A percentile compares a stretch with the other conserved stretches of the same genome.
These are phyloP conservation scores for Chenopodium suecicum DNA, from an alignment of 148 eudicot species.

Conservation along the genomic window DNA sequence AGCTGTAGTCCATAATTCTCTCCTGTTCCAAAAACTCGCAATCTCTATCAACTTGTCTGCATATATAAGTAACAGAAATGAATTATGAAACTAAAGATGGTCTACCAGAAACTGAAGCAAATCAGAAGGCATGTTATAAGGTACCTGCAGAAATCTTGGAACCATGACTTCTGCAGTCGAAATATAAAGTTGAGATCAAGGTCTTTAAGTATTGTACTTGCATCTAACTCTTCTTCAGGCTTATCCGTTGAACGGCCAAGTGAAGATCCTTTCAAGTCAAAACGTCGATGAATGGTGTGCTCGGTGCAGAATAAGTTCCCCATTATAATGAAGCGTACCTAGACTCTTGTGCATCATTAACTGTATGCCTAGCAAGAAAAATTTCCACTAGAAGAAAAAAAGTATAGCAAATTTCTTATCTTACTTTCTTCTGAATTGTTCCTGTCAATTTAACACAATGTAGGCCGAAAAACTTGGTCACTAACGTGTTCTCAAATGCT, in stretches of 20 bases:
- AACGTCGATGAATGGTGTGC: slow-evolving; percentile 72
- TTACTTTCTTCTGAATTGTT: slow-evolving; percentile 77
- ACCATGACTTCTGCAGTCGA: slow-evolving; percentile 80
- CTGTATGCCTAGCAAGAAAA: neutral
- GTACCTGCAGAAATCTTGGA: slow-evolving; percentile 90
- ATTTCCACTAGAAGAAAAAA: slow-evolving; percentile 7
- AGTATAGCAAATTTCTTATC: neutral
- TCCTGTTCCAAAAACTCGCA: slow-evolving; percentile 92
- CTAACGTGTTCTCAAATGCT: slow-evolving; percentile 77
- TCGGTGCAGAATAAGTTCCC: slow-evolving; percentile 87
- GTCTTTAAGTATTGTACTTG: slow-evolving; percentile 86
- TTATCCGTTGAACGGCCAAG: slow-evolving; percentile 91
- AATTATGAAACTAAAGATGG: neutral
- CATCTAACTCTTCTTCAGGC: slow-evolving; percentile 82
- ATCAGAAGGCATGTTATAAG: neutral
- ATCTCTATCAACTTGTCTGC: slow-evolving; percentile 86
- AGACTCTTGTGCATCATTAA: slow-evolving; percentile 24
- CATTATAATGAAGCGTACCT: slow-evolving; percentile 96
- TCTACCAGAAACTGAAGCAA: neutral
- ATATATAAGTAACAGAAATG: neutral
- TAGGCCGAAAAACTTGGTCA: slow-evolving; percentile 80
- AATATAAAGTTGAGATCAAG: slow-evolving; percentile 92
- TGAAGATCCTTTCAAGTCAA: slow-evolving; percentile 93
- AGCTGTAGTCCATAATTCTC: slow-evolving; percentile 90
- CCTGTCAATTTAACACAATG: slow-evolving; percentile 94